A percentile compares a stretch with the other conserved stretches of the same genome.
Evolutionary conservation across 768 basidiomycete species (phyloP).

Genomic region (Lepiota venenata): DNA sequence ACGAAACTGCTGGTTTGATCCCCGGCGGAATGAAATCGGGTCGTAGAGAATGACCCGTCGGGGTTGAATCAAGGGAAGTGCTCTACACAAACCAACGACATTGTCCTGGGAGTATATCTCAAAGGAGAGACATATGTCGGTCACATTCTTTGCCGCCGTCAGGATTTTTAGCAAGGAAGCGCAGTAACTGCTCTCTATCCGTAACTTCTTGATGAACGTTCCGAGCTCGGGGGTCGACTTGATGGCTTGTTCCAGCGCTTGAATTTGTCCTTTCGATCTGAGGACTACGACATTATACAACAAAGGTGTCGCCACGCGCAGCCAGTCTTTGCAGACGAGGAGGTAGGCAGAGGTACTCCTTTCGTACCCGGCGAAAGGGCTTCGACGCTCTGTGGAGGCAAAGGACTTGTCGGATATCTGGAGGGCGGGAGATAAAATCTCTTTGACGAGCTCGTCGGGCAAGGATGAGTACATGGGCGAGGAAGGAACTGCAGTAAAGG

Average conservation of each 20-base stretch:
- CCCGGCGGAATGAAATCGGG: no score
- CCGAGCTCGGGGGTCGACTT: slow-evolving; percentile 16
- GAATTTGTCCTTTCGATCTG: slow-evolving; percentile 20
- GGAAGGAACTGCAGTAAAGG: neutral
- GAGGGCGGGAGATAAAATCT: slow-evolving; percentile 12
- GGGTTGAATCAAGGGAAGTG: no score
- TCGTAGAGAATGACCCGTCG: no score
- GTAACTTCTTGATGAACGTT: slow-evolving; percentile 20
- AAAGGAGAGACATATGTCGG: slow-evolving; percentile 3
- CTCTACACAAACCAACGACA: neutral
- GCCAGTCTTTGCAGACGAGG: slow-evolving; percentile 22
- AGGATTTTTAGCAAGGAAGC: neutral
- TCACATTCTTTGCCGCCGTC: neutral
- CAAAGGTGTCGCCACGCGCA: slow-evolving; percentile 20
- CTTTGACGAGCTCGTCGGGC: slow-evolving; percentile 11
- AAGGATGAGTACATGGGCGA: slow-evolving; percentile 2
- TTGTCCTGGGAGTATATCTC: slow-evolving; percentile 3
- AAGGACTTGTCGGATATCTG: slow-evolving; percentile 12
- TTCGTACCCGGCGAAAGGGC: slow-evolving; percentile 8
- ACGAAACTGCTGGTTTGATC: no score
- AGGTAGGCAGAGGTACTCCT: slow-evolving; percentile 9
- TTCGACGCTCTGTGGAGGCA: neutral
- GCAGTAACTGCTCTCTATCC: slow-evolving; percentile 21
- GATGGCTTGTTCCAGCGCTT: slow-evolving; percentile 16
- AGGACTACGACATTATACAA: slow-evolving; percentile 22